Evolutionary conservation across 2,329 filamentous ascomycete species (phyloP), one percentile per base, ranked within the genome.

Genomic region (Diaporthe sp.): DNA sequence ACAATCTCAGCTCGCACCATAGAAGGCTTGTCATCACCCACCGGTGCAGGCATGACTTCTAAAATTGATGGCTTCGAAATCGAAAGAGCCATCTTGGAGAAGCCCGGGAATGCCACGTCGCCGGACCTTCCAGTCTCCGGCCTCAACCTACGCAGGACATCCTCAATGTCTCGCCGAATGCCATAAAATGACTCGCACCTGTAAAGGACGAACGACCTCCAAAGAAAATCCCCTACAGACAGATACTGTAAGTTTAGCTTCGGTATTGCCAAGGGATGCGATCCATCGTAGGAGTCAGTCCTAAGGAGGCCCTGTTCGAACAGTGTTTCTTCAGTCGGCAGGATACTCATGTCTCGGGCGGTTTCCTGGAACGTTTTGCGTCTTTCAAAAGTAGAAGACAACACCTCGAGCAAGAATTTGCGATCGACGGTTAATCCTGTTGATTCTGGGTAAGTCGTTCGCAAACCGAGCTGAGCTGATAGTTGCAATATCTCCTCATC

Each of bases 191-290:
- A 91, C 83, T 99, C 97, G 75, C 93, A 94, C 55, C 96, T 92
- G 82, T 98, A 97, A 12, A 99, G 87, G 19, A 97, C 89, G 80
- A 98, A 93, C 0, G 96, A 95, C 77, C 97, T 91, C 95, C 96
- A 99, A n/a, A 99, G 86, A 80, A 99, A 99, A 83, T 99, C 97
- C 3, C 95, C 95, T 70, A 98, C 92, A 3, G 96, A 98, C 19
- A 99, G 88, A 84, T 99, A 99, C 82, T 99, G 97, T 39, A 99
- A 87, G 80, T 98, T 99, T 61, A 98, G 86, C 83, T 99, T 99
- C 3, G 97, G 97, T 58, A 99, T 92, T 3, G 97, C 95, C 75
- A 99, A 88, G 7, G 97, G 96, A 65, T 91, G 91, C 34, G 95
- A 95, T 37, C 96, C 96, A 82, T 98, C 93, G 80, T 98, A 98